phyloP scores from a whole-genome alignment of 2,329 filamentous ascomycete genomes.

The Incumbomyces lentus region DNA sequence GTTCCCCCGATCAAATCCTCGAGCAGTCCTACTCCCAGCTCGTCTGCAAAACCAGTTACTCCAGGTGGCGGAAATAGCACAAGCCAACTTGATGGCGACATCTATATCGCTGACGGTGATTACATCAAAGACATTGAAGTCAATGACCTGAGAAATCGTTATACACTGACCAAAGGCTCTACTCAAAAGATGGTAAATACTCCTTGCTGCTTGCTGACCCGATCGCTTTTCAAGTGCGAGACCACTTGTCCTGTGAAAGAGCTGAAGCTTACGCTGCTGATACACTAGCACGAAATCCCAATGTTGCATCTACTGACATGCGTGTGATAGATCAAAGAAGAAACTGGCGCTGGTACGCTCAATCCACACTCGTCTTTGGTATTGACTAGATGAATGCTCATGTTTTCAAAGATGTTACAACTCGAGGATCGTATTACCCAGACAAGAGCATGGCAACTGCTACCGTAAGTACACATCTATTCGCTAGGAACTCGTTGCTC shows the following conservation, averaged over 20 bases:
- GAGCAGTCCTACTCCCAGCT: conserved; percentile 23
- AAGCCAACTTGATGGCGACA: conserved; percentile 65
- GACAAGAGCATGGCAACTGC: conserved; percentile 96
- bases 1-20: conserved; percentile 67
- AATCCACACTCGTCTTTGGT: conserved; percentile 40
- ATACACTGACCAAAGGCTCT: conserved; percentile 90
- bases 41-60: conserved; percentile 37
- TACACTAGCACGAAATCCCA: conserved; percentile 9
- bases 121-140: conserved; percentile 99
- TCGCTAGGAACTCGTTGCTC: conserved; percentile 6
- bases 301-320: conserved; percentile 61
- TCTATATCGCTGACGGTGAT: conserved; percentile 93
- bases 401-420: conserved; percentile 89
- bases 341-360: conserved; percentile 97
- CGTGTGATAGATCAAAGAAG: conserved; percentile 97
- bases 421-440: conserved; percentile 88
- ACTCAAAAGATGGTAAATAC: conserved; percentile 99
- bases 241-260: conserved; percentile 8
- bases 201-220: conserved; percentile 8
- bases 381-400: conserved; percentile 49
- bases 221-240: background rate
- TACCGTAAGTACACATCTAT: conserved; percentile 50
- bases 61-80: conserved; percentile 38
- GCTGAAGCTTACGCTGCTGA: conserved; percentile 28
- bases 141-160: conserved; percentile 93